phyloP scores from a whole-genome alignment of 441 rosid genomes.

The Pelargonium fulgidum region DNA sequence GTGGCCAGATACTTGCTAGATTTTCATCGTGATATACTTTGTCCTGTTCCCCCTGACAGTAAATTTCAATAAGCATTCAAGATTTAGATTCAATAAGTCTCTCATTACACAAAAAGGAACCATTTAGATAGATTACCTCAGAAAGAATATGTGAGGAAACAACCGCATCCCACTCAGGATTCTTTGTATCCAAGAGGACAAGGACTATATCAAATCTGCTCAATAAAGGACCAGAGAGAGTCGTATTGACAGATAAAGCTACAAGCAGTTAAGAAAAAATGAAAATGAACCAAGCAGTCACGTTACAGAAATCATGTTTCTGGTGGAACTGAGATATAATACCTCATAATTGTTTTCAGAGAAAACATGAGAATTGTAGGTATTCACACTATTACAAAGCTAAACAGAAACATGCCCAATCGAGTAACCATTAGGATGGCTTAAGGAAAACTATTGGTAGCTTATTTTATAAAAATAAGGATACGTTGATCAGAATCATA shows the following conservation, averaged over 20 bases:
- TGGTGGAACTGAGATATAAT: not conserved
- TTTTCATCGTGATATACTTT: constrained; percentile 41
- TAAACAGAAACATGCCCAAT: not conserved
- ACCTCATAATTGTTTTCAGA: not conserved
- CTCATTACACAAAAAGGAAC: constrained; percentile 1
- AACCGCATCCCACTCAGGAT: constrained; percentile 98
- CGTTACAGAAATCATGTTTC: not conserved
- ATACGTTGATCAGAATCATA: constrained; percentile 95
- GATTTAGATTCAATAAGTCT: constrained; percentile 4
- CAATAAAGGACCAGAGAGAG: constrained; percentile 89
- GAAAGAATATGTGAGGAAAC: constrained; percentile 95
- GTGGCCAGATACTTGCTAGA: constrained; percentile 59
- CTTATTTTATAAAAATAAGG: constrained; percentile 25
- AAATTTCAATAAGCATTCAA: constrained; percentile 21
- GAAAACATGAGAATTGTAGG: not conserved
- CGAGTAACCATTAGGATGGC: not conserved
- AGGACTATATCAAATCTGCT: constrained; percentile 97
- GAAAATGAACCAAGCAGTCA: not conserved
- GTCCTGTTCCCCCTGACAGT: constrained; percentile 44
- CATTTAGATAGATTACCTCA: constrained; percentile 42
- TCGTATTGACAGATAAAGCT: constrained; percentile 93
- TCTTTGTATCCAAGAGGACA: constrained; percentile 88
- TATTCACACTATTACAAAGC: not conserved
- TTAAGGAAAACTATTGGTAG: constrained; percentile 6
- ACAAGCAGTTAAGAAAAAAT: constrained; percentile 48